Base-by-base conservation (phyloP, 805 yeast species). In the Candida chilensis region DNA sequence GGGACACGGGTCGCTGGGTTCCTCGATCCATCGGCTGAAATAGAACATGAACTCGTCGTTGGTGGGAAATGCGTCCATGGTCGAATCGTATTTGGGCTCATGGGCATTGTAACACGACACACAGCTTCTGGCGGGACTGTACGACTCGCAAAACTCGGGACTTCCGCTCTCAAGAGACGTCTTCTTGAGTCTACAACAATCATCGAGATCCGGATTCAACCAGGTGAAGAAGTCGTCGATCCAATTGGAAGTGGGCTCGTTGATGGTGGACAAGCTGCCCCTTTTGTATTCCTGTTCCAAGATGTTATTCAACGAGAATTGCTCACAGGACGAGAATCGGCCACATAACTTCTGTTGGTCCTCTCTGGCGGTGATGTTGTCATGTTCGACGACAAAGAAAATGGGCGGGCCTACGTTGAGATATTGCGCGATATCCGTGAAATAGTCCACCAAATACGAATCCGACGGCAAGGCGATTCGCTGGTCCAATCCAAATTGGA, bases 321-420 rank as follows among this genome's bases (percentile, higher is more conserved):
- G 76, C 27, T 83, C 69, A 50, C 98, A 90, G 0, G 86, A 69
- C 0, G 95, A 73, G 47, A 86, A 92, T 35, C 86, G 71, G 1
- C 96, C 95, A 54, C 98, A 90, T 1, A 92, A 43, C 33, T 72
- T 62, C 41, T 78, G 80, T 50, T 90, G 98, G 28, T 66, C 67
- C 2, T 40, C 54, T 28, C 83, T 57, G 10, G 52, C 34, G 1
- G 90, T 83, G 5, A 82, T 64, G 42, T 84, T 79, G 28, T 74
- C 47, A 31, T 72, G 76, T 27, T 73, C 70, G n/a, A 84, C 74
- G 16, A 92, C 86, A 52, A 87, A 81, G 46, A 82, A 92, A 1
- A 84, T 67, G 0, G 98, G 98, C 1, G 98, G 95, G 0, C 97
- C 98, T 5, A 82, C 82, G 35, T 80, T 78, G 36, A 90, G 61